phyloP scores from a whole-genome alignment of 306 rosid genomes.

The Casuarina equisetifolia region DNA sequence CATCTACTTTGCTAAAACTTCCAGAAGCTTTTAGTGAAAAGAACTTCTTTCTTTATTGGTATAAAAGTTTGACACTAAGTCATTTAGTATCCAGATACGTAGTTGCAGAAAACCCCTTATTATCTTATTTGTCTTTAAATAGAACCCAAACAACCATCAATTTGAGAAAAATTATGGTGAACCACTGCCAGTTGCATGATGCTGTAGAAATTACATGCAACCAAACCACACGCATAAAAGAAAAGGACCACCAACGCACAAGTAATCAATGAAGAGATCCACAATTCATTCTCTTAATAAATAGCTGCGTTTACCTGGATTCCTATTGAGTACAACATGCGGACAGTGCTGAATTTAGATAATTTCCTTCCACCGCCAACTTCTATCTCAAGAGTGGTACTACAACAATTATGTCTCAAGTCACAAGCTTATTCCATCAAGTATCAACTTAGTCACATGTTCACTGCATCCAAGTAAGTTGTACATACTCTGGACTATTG shows the following conservation, averaged over 20 bases:
- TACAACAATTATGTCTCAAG: conserved; percentile 37
- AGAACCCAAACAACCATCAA: not conserved
- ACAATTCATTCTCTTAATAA: conserved; percentile 1
- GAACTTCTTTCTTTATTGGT: too few species aligned
- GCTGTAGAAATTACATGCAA: conserved; percentile 4
- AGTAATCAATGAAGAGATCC: conserved; percentile 15
- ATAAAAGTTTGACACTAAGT: not conserved
- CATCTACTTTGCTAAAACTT: too few species aligned
- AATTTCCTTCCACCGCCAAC: conserved; percentile 95
- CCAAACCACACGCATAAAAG: not conserved
- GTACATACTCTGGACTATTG: conserved; percentile 12
- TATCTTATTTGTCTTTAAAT: not conserved
- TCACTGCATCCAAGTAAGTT: not conserved
- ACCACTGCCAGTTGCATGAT: not conserved
- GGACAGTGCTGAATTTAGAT: conserved; percentile 79
- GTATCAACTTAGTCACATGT: not conserved
- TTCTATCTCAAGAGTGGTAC: conserved; percentile 87
- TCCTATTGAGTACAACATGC: conserved; percentile 86
- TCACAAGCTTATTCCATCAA: conserved; percentile 20
- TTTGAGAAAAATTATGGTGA: not conserved
- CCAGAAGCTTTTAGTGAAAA: not conserved
- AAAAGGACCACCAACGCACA: not conserved
- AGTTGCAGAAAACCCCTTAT: not conserved
- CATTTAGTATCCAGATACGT: not conserved
- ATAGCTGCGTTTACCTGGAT: conserved; percentile 62